Evolutionary conservation across 805 yeast genomes (phyloP).

Genomic region (Lachancea meyersii): DNA sequence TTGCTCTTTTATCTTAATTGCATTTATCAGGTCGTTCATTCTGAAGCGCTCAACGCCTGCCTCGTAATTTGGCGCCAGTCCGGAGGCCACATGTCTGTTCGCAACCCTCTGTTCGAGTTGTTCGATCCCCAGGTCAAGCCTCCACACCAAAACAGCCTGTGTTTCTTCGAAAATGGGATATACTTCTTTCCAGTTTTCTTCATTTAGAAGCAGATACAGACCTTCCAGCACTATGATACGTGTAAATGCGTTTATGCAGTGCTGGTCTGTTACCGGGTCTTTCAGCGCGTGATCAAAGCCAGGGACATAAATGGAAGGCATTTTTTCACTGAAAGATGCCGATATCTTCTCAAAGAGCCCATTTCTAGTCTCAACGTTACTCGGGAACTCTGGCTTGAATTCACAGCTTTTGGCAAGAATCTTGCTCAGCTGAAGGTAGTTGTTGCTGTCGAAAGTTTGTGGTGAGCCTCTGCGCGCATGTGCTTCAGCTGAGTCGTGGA

Average conservation of each 20-base stretch:
- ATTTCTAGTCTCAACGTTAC: conserved; percentile 1
- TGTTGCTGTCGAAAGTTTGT: conserved; percentile 66
- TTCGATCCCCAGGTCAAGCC: conserved; percentile 41
- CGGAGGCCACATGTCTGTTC: conserved; percentile 56
- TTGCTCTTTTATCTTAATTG: conserved; percentile 30
- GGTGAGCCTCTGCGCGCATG: conserved; percentile 75
- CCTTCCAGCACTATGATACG: conserved; percentile 71
- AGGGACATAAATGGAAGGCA: conserved; percentile 47
- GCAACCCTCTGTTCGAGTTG: conserved; percentile 55
- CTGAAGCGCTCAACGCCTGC: conserved; percentile 49
- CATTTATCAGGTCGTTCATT: conserved; percentile 61
- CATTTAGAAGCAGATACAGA: conserved; percentile 54
- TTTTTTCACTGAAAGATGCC: conserved; percentile 15
- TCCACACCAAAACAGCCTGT: conserved; percentile 42
- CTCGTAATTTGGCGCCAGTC: conserved; percentile 41
- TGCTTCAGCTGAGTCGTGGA: conserved; percentile 54
- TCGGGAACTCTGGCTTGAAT: conserved; percentile 14
- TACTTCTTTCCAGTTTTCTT: conserved; percentile 48
- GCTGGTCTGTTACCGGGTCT: conserved; percentile 61
- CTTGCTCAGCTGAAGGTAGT: conserved; percentile 24
- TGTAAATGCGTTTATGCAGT: conserved; percentile 40
- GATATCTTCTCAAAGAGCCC: conserved; percentile 16
- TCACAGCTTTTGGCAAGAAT: conserved; percentile 17
- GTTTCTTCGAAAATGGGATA: conserved; percentile 15
- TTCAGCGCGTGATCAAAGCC: conserved; percentile 68